phyloP scores from a whole-genome alignment of 768 basidiomycete genomes.

The Phylloporus sp. region DNA sequence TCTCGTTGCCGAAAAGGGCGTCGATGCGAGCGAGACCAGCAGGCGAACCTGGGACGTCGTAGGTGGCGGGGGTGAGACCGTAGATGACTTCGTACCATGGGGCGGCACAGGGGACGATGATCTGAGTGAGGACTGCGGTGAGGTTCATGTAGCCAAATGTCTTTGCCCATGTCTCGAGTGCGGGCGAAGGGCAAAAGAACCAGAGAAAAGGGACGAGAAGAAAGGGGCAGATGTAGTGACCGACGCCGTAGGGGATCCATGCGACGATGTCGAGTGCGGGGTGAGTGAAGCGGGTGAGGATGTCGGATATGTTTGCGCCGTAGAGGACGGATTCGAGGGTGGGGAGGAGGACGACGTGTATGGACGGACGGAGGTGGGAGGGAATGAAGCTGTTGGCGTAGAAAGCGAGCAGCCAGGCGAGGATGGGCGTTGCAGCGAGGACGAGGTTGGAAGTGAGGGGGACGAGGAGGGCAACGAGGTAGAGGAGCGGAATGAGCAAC shows the following conservation, averaged over 20 bases:
- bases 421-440: conserved; percentile 79
- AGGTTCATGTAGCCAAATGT: conserved; percentile 94
- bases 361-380: conserved; percentile 62
- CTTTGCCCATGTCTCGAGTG: conserved; percentile 77
- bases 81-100: conserved; percentile 99
- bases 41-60: conserved; percentile 86
- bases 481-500: conserved; percentile 70
- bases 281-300: conserved; percentile 92
- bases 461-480: conserved; percentile 62
- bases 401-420: conserved; percentile 81
- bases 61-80: conserved; percentile 92
- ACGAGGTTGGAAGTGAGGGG: conserved; percentile 91
- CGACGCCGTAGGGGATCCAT: conserved; percentile 95
- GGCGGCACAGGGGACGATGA: conserved; percentile 86
- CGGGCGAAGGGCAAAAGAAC: conserved; percentile 80
- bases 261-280: conserved; percentile 88
- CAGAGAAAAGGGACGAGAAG: conserved; percentile 81
- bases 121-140: conserved; percentile 80
- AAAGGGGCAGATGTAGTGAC: conserved; percentile 86
- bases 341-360: conserved; percentile 89
- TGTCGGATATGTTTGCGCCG: conserved; percentile 96
- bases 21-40: conserved; percentile 94
- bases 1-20: conserved; percentile 66
- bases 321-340: conserved; percentile 93
- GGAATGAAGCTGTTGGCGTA: conserved; percentile 88